phyloP scores from a whole-genome alignment of 2,329 filamentous ascomycete species.

The Trichoderma guizhouense region DNA sequence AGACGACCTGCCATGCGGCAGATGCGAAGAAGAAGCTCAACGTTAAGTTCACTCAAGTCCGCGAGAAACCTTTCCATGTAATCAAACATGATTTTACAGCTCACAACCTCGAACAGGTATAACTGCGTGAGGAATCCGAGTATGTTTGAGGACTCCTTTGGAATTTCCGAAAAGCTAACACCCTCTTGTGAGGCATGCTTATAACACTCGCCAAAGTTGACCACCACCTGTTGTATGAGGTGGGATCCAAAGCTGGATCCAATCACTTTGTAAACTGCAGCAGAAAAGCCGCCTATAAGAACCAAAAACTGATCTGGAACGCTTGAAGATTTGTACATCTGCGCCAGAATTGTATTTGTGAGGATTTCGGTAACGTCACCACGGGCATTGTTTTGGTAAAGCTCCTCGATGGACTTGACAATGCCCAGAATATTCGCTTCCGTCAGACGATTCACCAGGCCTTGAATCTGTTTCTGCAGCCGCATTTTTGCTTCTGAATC shows the following conservation, averaged over 20 bases:
- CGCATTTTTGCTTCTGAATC: constrained; percentile 65
- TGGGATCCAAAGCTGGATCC: constrained; percentile 89
- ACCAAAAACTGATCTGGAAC: constrained; percentile 88
- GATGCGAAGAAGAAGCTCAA: constrained; percentile 80
- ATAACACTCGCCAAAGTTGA: constrained; percentile 68
- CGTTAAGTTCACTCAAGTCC: constrained; percentile 77
- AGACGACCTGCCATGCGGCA: constrained; percentile 79
- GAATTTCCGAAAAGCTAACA: constrained; percentile 38
- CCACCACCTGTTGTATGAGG: constrained; percentile 73
- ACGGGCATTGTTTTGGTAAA: constrained; percentile 82
- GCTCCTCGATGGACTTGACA: constrained; percentile 72
- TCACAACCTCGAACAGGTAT: constrained; percentile 88
- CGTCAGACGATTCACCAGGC: constrained; percentile 86
- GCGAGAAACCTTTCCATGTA: constrained; percentile 76
- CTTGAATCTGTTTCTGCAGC: constrained; percentile 77
- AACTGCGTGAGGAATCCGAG: constrained; percentile 80
- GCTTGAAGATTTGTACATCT: constrained; percentile 73
- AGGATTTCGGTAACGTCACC: constrained; percentile 82
- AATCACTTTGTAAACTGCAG: constrained; percentile 81
- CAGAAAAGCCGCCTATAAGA: constrained; percentile 83
- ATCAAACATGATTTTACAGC: constrained; percentile 82
- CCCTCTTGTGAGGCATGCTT: constrained; percentile 39
- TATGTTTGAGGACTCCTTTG: constrained; percentile 60
- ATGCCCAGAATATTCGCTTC: constrained; percentile 88
- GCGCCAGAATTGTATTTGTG: constrained; percentile 71